These are phyloP conservation scores for Botrytis fragariae DNA, from an alignment of 2,329 filamentous ascomycete species.

Conservation along the genomic window DNA sequence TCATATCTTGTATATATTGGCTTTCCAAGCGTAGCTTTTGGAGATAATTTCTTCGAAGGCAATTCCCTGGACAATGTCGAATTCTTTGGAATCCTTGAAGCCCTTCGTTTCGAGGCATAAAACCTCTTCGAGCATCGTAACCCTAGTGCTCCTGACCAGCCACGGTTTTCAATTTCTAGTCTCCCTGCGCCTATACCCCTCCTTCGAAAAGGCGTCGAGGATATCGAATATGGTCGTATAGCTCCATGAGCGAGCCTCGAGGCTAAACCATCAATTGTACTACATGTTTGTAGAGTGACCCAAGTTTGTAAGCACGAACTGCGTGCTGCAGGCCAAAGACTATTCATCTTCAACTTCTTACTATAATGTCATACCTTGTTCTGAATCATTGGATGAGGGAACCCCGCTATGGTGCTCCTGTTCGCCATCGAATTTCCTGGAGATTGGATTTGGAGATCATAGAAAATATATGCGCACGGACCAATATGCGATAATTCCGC, in stretches of 20 bases:
- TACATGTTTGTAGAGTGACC: slow-evolving; percentile 29
- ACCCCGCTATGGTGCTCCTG: background rate
- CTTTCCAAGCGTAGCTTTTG: slow-evolving; percentile 11
- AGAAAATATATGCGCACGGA: slow-evolving; percentile 3
- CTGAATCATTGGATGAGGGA: slow-evolving; percentile 1
- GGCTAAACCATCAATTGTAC: slow-evolving; percentile 28
- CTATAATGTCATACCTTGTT: slow-evolving; percentile 25
- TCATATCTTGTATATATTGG: slow-evolving; percentile 52
- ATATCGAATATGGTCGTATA: slow-evolving; percentile 25
- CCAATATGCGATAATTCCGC: slow-evolving; percentile 8
- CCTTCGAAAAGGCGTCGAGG: background rate
- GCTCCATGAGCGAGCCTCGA: slow-evolving; percentile 28
- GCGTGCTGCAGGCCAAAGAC: slow-evolving; percentile 31
- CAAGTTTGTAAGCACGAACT: slow-evolving; percentile 30
- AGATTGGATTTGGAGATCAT: background rate
- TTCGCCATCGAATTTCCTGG: background rate
- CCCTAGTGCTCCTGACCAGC: background rate
- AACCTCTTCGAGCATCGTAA: slow-evolving; percentile 20
- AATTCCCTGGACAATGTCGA: background rate
- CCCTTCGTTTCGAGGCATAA: slow-evolving; percentile 1
- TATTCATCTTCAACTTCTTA: slow-evolving; percentile 30
- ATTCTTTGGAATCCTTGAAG: background rate
- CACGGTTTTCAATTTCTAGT: background rate
- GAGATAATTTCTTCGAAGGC: slow-evolving; percentile 20
- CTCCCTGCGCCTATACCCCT: background rate